Conservation (phyloP, 345 rosid genomes). For the Raphanus sativus region DNA sequence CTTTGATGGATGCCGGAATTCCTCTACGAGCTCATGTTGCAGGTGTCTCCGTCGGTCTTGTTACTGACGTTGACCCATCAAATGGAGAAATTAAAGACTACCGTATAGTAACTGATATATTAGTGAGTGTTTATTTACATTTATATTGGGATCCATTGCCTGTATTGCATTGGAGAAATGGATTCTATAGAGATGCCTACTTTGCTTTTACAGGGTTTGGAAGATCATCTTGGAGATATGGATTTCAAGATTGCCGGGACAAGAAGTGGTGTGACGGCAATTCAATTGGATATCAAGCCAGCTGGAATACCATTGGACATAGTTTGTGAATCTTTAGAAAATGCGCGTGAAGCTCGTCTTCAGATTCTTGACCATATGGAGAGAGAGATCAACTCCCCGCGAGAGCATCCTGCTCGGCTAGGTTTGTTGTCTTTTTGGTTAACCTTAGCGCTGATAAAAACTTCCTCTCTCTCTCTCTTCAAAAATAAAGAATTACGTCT, state of each 20-base stretch:
- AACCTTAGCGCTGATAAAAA: not conserved
- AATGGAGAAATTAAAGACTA: slow-evolving; percentile 76
- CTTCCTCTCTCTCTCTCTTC: not conserved
- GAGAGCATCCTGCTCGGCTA: slow-evolving; percentile 62
- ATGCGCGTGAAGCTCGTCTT: slow-evolving; percentile 81
- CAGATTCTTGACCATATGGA: slow-evolving; percentile 95
- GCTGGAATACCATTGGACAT: slow-evolving; percentile 97
- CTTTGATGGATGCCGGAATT: slow-evolving; percentile 96
- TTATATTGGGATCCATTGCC: too few relatives aligned
- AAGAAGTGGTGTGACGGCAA: slow-evolving; percentile 79
- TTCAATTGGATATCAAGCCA: slow-evolving; percentile 97
- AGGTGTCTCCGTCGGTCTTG: slow-evolving; percentile 97
- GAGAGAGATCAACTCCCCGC: slow-evolving; percentile 66
- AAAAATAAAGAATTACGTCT: slow-evolving; percentile 9
- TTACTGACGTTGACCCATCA: slow-evolving; percentile 71
- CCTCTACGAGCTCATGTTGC: slow-evolving; percentile 89
- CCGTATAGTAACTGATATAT: slow-evolving; percentile 84
- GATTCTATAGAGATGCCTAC: not conserved
- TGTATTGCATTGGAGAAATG: too few relatives aligned
- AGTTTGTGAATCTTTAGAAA: slow-evolving; percentile 81
- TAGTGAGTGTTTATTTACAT: slow-evolving; percentile 65
- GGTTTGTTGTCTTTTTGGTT: slow-evolving; percentile 42
- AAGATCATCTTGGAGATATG: slow-evolving; percentile 99
- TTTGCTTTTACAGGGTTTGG: slow-evolving; percentile 63
- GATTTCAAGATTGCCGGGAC: slow-evolving; percentile 99